Evolutionary conservation across 1,284 basidiomycete species (phyloP).

Genomic region (Exobasidium rhododendri): DNA sequence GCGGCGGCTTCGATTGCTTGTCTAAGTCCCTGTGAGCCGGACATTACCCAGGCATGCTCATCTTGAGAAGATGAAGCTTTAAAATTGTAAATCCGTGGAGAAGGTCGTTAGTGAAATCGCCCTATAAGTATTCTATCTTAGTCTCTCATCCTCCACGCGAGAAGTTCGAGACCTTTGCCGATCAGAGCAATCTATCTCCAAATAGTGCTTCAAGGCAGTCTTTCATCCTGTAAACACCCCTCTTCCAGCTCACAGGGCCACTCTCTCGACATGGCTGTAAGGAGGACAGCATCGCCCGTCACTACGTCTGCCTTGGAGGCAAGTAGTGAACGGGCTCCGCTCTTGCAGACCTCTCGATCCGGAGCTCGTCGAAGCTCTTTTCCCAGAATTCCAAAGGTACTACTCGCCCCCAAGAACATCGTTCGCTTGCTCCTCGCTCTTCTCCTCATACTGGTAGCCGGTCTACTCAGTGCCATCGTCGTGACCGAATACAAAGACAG

Average conservation of each 20-base stretch:
- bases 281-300: not conserved
- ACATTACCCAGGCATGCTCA: not conserved
- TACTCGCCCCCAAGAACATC: not conserved
- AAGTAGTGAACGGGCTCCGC: constrained; percentile 5
- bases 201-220: too few relatives aligned
- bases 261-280: not conserved
- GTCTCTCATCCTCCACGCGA: too few relatives aligned
- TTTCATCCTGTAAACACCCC: not conserved
- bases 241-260: not conserved
- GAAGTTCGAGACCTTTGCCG: too few relatives aligned
- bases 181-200: too few relatives aligned
- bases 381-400: not conserved
- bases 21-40: not conserved
- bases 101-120: too few relatives aligned
- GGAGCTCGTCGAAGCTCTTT: not conserved
- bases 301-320: not conserved
- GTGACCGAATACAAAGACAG: constrained; percentile 7
- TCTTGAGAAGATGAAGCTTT: too few relatives aligned
- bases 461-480: constrained; percentile 1
- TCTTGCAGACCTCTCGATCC: not conserved
- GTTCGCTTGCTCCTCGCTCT: not conserved
- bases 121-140: too few relatives aligned
- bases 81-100: too few relatives aligned
- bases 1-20: constrained; percentile 1
- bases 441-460: not conserved